Percentiles rank a stretch among this genome's conserved stretches.
These are phyloP conservation scores for Argentina anserina DNA, from an alignment of 306 rosid genomes.

Conservation along the genomic window DNA sequence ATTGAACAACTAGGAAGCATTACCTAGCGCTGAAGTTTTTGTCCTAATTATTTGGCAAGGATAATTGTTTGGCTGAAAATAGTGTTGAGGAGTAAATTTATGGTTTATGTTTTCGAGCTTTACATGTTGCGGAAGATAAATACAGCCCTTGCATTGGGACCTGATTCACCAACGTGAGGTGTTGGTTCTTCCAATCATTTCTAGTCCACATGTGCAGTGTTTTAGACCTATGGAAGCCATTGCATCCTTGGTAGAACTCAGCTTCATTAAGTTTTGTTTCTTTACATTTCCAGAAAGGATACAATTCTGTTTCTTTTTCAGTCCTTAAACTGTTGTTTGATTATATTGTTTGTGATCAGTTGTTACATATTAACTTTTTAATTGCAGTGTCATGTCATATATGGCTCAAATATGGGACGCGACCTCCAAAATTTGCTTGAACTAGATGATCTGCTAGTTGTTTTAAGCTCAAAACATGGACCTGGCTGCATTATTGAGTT, in stretches of 20 bases:
- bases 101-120: background rate
- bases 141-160: background rate
- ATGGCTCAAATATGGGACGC: constrained; percentile 54
- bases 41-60: background rate
- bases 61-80: background rate
- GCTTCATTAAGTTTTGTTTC: background rate
- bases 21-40: background rate
- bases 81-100: background rate
- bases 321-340: background rate
- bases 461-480: constrained; percentile 61
- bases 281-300: constrained; percentile 1
- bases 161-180: background rate
- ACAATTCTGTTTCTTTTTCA: background rate
- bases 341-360: constrained; percentile 12
- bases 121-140: background rate
- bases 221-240: background rate
- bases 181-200: background rate
- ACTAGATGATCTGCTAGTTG: constrained; percentile 55
- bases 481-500: constrained; percentile 78
- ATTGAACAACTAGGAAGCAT: background rate
- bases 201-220: background rate
- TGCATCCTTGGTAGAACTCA: background rate
- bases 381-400: constrained; percentile 71
- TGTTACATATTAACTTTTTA: constrained; percentile 26
- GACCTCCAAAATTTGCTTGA: constrained; percentile 71